These are phyloP conservation scores for Mallotus repandus DNA, from an alignment of 441 rosid genomes.

Conservation along the genomic window DNA sequence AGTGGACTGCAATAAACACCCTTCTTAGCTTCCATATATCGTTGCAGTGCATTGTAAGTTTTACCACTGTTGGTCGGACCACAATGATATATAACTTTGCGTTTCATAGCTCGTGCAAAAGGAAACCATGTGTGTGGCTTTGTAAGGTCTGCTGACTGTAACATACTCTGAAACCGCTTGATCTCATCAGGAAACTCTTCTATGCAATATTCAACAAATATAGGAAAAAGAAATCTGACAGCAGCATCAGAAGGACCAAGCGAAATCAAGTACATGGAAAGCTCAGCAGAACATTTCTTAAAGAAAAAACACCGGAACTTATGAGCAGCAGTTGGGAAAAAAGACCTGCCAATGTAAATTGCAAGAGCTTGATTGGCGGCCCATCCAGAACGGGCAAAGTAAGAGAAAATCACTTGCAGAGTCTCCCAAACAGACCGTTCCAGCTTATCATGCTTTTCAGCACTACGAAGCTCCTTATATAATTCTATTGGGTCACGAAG, in stretches of 20 bases:
- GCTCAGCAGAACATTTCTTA: slow-evolving; percentile 44
- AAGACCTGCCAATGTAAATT: slow-evolving; percentile 70
- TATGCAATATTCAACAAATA: slow-evolving; percentile 80
- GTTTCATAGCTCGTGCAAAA: slow-evolving; percentile 89
- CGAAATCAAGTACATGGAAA: slow-evolving; percentile 47
- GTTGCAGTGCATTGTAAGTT: slow-evolving; percentile 89
- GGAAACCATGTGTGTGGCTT: slow-evolving; percentile 93
- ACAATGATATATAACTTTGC: slow-evolving; percentile 83
- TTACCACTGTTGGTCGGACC: slow-evolving; percentile 98
- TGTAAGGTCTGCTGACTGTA: slow-evolving; percentile 80
- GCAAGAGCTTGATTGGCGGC: slow-evolving; percentile 86
- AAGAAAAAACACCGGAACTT: slow-evolving; percentile 53
- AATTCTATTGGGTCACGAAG: slow-evolving; percentile 50
- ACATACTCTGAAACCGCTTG: slow-evolving; percentile 55
- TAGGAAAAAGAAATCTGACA: slow-evolving; percentile 69
- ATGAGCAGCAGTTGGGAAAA: slow-evolving; percentile 69
- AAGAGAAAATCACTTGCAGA: slow-evolving; percentile 47
- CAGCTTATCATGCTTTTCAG: slow-evolving; percentile 37
- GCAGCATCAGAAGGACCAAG: slow-evolving; percentile 68
- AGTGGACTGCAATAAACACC: slow-evolving; percentile 95
- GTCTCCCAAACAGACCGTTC: slow-evolving; percentile 41
- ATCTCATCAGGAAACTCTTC: slow-evolving; percentile 75
- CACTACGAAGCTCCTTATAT: slow-evolving; percentile 44
- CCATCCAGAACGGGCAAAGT: slow-evolving; percentile 66
- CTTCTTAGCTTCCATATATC: slow-evolving; percentile 88